Conservation (phyloP, 331 rosid genomes). For the Telfairia occidentalis region DNA sequence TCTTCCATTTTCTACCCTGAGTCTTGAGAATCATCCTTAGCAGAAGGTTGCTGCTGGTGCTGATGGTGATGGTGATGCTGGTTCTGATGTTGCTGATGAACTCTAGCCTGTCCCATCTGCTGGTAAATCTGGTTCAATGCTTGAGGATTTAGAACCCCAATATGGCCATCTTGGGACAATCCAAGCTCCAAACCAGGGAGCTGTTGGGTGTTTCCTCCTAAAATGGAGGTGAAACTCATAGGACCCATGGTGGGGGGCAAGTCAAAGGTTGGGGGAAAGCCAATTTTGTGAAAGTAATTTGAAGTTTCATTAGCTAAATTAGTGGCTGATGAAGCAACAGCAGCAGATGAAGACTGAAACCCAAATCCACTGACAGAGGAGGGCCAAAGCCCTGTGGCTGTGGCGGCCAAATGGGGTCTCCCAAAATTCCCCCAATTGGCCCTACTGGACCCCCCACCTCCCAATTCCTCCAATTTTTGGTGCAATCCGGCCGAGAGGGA, state of each 20-base stretch:
- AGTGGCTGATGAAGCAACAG: conserved; percentile 25
- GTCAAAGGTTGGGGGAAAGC: conserved; percentile 76
- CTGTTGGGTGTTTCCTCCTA: conserved; percentile 48
- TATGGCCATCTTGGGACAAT: conserved; percentile 80
- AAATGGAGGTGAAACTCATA: conserved; percentile 89
- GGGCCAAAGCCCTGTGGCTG: conserved; percentile 13
- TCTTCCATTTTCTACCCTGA: conserved; percentile 32
- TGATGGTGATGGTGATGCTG: conserved; percentile 15
- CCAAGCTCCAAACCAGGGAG: conserved; percentile 89
- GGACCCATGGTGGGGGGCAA: conserved; percentile 53
- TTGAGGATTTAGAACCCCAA: conserved; percentile 77
- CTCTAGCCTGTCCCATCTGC: conserved; percentile 57
- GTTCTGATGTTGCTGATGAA: conserved; percentile 25
- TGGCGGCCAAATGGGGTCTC: conserved; percentile 32
- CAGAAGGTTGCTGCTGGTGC: conserved; percentile 30
- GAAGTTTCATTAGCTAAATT: conserved; percentile 35
- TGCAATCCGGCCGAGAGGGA: conserved; percentile 15
- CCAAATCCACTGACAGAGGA: conserved; percentile 12
- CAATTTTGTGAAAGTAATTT: conserved; percentile 71
- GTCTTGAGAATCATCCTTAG: conserved; percentile 90
- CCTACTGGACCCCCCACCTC: conserved; percentile 28
- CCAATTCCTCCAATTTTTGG: conserved; percentile 8
- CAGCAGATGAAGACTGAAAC: neutral
- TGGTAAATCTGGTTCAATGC: conserved; percentile 75
- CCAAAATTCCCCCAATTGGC: conserved; percentile 31